Conservation (phyloP, 1,139 yeast species). For the Protomyces lactucae-debilis region DNA sequence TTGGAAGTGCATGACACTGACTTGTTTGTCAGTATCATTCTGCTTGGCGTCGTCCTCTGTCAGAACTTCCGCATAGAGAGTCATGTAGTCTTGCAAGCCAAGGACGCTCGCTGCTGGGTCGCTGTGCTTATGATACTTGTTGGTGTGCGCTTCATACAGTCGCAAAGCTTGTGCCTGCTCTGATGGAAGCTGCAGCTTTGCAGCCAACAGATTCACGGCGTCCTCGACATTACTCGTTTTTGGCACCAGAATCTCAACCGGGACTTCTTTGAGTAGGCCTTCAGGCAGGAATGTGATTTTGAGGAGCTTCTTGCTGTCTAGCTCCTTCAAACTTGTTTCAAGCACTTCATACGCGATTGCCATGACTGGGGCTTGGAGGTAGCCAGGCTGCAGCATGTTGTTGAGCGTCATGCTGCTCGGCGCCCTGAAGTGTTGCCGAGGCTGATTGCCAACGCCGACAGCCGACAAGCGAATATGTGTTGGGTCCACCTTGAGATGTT, state of each 20-base stretch:
- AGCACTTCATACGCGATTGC: conserved; percentile 61
- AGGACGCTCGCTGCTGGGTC: conserved; percentile 34
- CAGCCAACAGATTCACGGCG: conserved; percentile 53
- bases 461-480: conserved; percentile 62
- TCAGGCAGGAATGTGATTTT: conserved; percentile 42
- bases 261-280: conserved; percentile 48
- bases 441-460: conserved; percentile 34
- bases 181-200: conserved; percentile 52
- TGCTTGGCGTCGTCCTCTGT: conserved; percentile 39
- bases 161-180: conserved; percentile 52
- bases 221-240: conserved; percentile 55
- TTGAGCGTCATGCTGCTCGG: conserved; percentile 41
- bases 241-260: conserved; percentile 65
- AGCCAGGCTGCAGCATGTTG: conserved; percentile 44
- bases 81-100: conserved; percentile 34
- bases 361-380: conserved; percentile 39
- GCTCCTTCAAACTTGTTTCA: conserved; percentile 65
- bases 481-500: conserved; percentile 53
- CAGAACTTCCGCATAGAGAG: conserved; percentile 38
- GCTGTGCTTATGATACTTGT: conserved; percentile 35
- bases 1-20: conserved; percentile 66
- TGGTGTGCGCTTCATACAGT: conserved; percentile 50
- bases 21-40: conserved; percentile 38
- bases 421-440: conserved; percentile 42
- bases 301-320: conserved; percentile 67